Conservation (phyloP, 78 protist genomes). For the Dictyostelium firmibasis region DNA sequence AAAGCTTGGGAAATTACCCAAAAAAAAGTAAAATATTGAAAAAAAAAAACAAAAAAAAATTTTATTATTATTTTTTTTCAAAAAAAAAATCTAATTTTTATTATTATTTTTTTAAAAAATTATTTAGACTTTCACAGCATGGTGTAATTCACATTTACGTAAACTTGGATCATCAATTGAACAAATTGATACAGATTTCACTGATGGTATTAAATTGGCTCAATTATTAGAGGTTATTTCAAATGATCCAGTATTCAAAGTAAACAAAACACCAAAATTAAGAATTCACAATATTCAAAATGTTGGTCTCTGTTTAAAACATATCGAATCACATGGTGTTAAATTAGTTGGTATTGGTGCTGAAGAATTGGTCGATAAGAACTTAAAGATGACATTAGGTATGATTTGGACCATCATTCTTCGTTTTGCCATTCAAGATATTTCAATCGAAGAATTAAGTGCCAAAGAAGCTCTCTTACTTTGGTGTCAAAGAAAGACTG, state of each 20-base stretch:
- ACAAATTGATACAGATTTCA: slow-evolving; percentile 50
- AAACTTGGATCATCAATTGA: slow-evolving; percentile 69
- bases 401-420: slow-evolving; percentile 88
- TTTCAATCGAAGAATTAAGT: slow-evolving; percentile 82
- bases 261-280: slow-evolving; percentile 78
- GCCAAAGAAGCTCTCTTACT: slow-evolving; percentile 87
- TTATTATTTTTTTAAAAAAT: background rate
- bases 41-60: background rate
- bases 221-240: slow-evolving; percentile 78
- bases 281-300: slow-evolving; percentile 82
- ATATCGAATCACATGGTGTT: slow-evolving; percentile 75
- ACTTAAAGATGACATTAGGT: slow-evolving; percentile 86
- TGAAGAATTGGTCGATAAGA: slow-evolving; percentile 78
- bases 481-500: slow-evolving; percentile 85
- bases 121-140: slow-evolving; percentile 77
- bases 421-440: slow-evolving; percentile 86
- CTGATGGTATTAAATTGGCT: slow-evolving; percentile 78
- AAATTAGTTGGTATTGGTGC: slow-evolving; percentile 77
- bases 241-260: slow-evolving; percentile 66
- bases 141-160: slow-evolving; percentile 81
- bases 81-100: background rate
- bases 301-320: slow-evolving; percentile 76
- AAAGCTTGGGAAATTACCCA: slow-evolving; percentile 72
- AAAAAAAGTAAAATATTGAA: slow-evolving; percentile 42
- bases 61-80: background rate